Conservation (phyloP, 2,329 filamentous ascomycete genomes). For the Cordyceps cateniannulata region DNA sequence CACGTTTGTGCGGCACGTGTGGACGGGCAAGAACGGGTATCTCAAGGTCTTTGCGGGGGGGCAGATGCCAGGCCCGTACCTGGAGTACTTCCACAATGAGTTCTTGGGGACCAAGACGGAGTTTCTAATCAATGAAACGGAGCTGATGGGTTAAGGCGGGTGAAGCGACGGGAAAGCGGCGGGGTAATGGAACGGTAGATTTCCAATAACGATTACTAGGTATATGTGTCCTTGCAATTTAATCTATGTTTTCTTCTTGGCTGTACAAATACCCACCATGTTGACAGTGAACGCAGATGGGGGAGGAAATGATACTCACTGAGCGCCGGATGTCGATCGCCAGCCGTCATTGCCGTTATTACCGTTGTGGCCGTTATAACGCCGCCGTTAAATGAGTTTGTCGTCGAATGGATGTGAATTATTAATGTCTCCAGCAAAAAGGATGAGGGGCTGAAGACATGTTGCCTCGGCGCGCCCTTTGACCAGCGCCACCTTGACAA, state of each 20-base stretch:
- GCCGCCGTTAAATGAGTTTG: not conserved
- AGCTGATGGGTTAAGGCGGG: conserved; percentile 24
- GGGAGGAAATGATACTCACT: too few species aligned
- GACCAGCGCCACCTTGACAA: not conserved
- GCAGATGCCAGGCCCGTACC: conserved; percentile 30
- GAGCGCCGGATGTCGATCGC: not conserved
- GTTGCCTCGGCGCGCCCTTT: not conserved
- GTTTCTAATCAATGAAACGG: conserved; percentile 30
- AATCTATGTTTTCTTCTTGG: not conserved
- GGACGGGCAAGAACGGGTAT: conserved; percentile 34
- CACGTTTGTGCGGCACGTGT: conserved; percentile 36
- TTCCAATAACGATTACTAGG: not conserved
- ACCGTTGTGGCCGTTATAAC: not conserved
- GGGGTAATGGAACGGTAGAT: not conserved
- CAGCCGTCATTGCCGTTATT: not conserved
- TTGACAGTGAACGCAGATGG: not conserved
- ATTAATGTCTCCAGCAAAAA: not conserved
- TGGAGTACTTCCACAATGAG: conserved; percentile 30
- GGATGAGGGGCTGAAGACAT: not conserved
- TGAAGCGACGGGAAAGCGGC: not conserved
- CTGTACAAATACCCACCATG: not conserved
- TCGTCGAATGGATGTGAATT: not conserved
- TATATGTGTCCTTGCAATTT: not conserved
- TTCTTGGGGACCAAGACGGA: conserved; percentile 27
- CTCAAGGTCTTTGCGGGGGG: conserved; percentile 33